Evolutionary conservation across 768 basidiomycete genomes (phyloP).

Genomic region (Naganishia vaughanmartiniae): DNA sequence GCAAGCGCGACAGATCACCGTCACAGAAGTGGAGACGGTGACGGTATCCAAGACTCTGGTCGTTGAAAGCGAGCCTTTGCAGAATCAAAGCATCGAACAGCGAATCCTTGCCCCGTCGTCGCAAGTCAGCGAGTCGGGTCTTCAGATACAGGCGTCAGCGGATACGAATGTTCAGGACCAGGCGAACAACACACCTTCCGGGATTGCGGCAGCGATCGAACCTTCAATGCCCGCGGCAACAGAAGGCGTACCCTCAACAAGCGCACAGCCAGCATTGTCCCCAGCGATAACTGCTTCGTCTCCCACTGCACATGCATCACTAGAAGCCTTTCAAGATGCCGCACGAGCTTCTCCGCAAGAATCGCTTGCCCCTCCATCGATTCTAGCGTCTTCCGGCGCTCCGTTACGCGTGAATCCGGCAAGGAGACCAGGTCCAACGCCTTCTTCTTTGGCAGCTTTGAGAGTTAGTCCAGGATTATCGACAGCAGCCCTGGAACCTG

Average conservation of each 20-base stretch:
- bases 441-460: constrained; percentile 2
- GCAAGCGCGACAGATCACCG: neutral
- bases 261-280: neutral
- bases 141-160: neutral
- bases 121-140: neutral
- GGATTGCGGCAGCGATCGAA: neutral
- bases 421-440: constrained; percentile 9
- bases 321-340: neutral
- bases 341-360: neutral
- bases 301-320: neutral
- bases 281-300: neutral
- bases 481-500: neutral
- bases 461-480: neutral
- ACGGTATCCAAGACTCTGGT: neutral
- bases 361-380: neutral
- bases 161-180: neutral
- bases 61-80: neutral
- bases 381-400: neutral
- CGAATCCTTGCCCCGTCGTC: neutral
- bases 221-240: neutral
- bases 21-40: neutral
- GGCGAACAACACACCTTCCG: neutral
- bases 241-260: neutral
- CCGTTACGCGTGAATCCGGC: neutral
- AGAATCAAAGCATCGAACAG: neutral